Percentiles rank a stretch among this genome's conserved stretches.
phyloP scores from a whole-genome alignment of 345 rosid genomes.

The Lumnitzera littorea region DNA sequence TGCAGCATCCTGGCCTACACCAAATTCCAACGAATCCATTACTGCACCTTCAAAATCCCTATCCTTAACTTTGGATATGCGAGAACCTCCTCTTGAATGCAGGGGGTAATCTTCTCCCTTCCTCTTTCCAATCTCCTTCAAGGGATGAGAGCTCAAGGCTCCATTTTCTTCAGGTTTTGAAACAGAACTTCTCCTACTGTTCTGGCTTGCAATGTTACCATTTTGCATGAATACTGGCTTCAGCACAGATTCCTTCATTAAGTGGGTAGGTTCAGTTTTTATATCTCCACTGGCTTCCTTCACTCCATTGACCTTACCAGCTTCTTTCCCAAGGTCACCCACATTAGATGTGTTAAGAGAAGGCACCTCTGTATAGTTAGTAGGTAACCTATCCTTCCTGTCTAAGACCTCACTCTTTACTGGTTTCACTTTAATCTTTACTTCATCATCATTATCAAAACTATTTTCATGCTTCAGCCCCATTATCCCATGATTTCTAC shows the following conservation, averaged over 20 bases:
- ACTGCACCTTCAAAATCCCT: neutral
- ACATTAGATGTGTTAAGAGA: conserved; percentile 9
- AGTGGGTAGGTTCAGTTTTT: conserved; percentile 11
- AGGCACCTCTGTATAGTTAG: conserved; percentile 12
- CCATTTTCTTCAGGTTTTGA: conserved; percentile 16
- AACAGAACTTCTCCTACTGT: conserved; percentile 11
- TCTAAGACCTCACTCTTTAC: conserved; percentile 13
- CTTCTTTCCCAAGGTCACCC: conserved; percentile 13
- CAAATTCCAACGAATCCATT: conserved; percentile 12
- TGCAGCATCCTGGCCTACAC: conserved; percentile 14
- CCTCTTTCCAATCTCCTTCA: conserved; percentile 2
- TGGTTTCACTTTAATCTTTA: conserved; percentile 1
- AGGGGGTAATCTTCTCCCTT: conserved; percentile 11
- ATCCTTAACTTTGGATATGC: conserved; percentile 12
- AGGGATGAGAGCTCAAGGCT: conserved; percentile 1
- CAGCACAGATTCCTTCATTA: conserved; percentile 17
- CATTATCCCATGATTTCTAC: conserved; percentile 16
- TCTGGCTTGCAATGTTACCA: conserved; percentile 21
- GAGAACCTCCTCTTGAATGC: conserved; percentile 13
- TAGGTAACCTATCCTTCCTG: conserved; percentile 13
- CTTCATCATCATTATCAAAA: conserved; percentile 8
- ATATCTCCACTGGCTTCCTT: conserved; percentile 15
- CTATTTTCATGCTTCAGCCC: conserved; percentile 11
- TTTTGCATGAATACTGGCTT: conserved; percentile 21
- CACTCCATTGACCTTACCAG: conserved; percentile 16